phyloP scores from a whole-genome alignment of 176 grass and related monocot genomes.

The Juncus effusus region DNA sequence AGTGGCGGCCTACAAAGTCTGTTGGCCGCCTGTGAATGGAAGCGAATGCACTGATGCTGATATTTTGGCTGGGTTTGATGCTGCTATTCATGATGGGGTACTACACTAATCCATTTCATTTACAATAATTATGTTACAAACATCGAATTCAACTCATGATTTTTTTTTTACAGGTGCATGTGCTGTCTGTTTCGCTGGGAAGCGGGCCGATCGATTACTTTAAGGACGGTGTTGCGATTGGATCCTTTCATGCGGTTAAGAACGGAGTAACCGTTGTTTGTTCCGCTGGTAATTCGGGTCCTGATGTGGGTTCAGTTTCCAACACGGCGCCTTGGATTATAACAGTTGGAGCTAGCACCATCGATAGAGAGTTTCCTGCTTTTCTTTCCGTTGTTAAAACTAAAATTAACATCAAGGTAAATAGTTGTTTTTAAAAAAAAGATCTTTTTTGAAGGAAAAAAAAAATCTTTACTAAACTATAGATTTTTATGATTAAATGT shows the following conservation, averaged over 20 bases:
- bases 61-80: conserved; percentile 80
- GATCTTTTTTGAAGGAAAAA: too few species aligned
- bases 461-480: neutral
- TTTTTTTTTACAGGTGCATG: conserved; percentile 22
- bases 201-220: conserved; percentile 49
- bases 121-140: too few species aligned
- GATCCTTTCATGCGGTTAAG: conserved; percentile 75
- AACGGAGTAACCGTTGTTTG: conserved; percentile 60
- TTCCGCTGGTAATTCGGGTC: conserved; percentile 80
- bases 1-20: conserved; percentile 84
- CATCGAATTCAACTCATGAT: too few species aligned
- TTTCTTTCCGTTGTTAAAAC: conserved; percentile 37
- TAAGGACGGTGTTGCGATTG: conserved; percentile 66
- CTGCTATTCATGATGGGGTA: conserved; percentile 75
- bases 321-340: conserved; percentile 89
- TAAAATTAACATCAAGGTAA: conserved; percentile 54
- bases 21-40: conserved; percentile 79
- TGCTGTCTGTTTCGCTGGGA: conserved; percentile 81
- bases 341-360: conserved; percentile 73
- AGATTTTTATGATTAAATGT: neutral
- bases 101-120: conserved; percentile 3
- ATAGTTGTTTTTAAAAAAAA: conserved; percentile 6
- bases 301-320: conserved; percentile 43
- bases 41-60: conserved; percentile 92
- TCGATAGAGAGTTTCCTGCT: conserved; percentile 76